Evolutionary conservation across 176 grass and related monocot genomes (phyloP).

Genomic region (Chloris gayana): DNA sequence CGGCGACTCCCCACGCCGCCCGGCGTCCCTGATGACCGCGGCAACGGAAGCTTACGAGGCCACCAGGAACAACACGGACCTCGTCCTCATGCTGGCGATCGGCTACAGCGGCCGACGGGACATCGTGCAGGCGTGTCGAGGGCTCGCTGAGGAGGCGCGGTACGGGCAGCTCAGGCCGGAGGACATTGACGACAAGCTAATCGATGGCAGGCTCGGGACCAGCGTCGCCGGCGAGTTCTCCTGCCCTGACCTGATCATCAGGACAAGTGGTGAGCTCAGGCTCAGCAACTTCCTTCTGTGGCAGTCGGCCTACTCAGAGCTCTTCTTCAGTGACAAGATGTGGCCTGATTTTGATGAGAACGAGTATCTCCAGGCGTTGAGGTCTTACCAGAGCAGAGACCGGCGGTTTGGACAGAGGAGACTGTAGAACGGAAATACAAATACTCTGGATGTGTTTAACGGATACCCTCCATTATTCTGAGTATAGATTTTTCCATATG

Average conservation of each 20-base stretch:
- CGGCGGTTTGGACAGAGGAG: not conserved
- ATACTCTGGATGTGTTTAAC: no score
- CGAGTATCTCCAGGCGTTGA: conserved; percentile 47
- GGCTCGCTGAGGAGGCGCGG: conserved; percentile 38
- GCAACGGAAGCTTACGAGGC: conserved; percentile 32
- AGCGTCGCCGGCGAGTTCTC: conserved; percentile 22
- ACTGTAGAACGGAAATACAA: no score
- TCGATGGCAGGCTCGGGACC: conserved; percentile 51
- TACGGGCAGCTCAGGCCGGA: conserved; percentile 34
- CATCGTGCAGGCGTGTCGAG: conserved; percentile 50
- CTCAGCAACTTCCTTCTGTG: conserved; percentile 79
- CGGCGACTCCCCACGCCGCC: conserved; percentile 44
- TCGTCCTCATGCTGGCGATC: conserved; percentile 46
- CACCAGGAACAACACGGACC: conserved; percentile 45
- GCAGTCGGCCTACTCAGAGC: conserved; percentile 69
- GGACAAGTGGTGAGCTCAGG: conserved; percentile 63
- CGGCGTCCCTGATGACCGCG: conserved; percentile 41
- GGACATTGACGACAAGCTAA: conserved; percentile 54
- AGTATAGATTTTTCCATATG: no score
- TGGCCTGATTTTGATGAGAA: conserved; percentile 64
- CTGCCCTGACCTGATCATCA: conserved; percentile 60
- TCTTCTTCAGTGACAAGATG: conserved; percentile 56
- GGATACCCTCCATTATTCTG: no score
- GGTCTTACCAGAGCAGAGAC: conserved; percentile 48
- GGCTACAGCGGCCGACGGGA: conserved; percentile 7